These are phyloP conservation scores for Ceratonia siliqua DNA, from an alignment of 306 rosid genomes.

Conservation along the genomic window DNA sequence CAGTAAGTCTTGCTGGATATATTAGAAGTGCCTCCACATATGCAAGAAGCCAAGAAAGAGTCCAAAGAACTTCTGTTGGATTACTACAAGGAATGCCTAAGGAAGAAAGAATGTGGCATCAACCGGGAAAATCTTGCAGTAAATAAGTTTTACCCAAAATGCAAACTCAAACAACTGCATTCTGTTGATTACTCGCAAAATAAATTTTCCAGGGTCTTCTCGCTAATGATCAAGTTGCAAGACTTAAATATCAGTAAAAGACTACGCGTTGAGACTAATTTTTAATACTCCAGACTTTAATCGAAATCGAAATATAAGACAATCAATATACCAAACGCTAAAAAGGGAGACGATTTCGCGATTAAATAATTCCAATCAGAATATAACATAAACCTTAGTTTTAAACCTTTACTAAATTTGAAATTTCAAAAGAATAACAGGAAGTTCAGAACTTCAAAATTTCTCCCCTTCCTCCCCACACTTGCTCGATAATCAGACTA, in stretches of 20 bases:
- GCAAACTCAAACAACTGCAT: too few species aligned
- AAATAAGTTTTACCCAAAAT: background rate
- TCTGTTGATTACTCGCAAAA: background rate
- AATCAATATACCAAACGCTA: background rate
- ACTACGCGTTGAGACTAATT: background rate
- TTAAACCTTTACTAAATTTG: background rate
- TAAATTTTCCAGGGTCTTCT: background rate
- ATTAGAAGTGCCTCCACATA: too few species aligned
- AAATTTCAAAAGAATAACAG: background rate
- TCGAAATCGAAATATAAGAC: background rate
- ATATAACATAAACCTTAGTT: background rate
- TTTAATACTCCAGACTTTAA: background rate
- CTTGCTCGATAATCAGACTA: constrained; percentile 18
- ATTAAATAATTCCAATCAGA: background rate
- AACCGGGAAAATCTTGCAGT: background rate
- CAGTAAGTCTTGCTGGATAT: background rate
- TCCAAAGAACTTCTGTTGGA: background rate
- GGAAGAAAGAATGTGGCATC: background rate
- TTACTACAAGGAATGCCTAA: background rate
- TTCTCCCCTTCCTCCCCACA: background rate
- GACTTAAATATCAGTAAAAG: background rate
- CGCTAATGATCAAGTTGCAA: constrained; percentile 1
- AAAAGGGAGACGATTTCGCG: background rate
- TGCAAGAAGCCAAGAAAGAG: background rate
- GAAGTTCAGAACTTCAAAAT: background rate